phyloP scores from a whole-genome alignment of 2,329 filamentous ascomycete species.

The Lachnellula cervina region DNA sequence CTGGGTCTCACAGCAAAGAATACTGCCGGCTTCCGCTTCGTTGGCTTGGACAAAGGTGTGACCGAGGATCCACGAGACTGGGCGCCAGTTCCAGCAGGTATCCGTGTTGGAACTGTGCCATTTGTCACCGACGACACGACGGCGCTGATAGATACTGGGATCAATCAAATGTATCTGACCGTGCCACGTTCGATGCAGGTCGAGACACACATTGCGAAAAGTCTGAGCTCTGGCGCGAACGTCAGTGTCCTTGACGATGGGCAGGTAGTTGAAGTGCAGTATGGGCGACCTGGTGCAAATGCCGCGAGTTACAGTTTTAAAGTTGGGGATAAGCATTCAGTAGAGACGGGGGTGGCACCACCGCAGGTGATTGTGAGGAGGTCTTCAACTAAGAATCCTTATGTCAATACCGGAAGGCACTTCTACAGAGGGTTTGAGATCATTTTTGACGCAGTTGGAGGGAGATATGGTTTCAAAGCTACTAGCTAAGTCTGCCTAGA shows the following conservation, averaged over 20 bases:
- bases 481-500: background rate
- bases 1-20: slow-evolving; percentile 6
- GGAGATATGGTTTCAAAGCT: slow-evolving; percentile 1
- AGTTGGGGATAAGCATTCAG: background rate
- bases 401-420: slow-evolving; percentile 13
- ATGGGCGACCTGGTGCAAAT: background rate
- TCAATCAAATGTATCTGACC: slow-evolving; percentile 10
- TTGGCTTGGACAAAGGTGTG: background rate
- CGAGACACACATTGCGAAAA: background rate
- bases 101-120: slow-evolving; percentile 1
- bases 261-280: background rate
- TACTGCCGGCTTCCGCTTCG: background rate
- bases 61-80: slow-evolving; percentile 4
- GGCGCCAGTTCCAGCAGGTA: slow-evolving; percentile 1
- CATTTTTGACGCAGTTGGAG: slow-evolving; percentile 1
- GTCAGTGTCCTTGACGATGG: background rate
- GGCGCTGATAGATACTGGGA: slow-evolving; percentile 10
- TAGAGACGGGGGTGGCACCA: background rate
- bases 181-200: background rate
- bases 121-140: background rate
- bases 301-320: slow-evolving; percentile 1
- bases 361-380: background rate
- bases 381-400: background rate
- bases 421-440: background rate
- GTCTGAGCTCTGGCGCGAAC: background rate